Evolutionary conservation across 306 rosid species (phyloP).

Genomic region (Luffa aegyptiaca): DNA sequence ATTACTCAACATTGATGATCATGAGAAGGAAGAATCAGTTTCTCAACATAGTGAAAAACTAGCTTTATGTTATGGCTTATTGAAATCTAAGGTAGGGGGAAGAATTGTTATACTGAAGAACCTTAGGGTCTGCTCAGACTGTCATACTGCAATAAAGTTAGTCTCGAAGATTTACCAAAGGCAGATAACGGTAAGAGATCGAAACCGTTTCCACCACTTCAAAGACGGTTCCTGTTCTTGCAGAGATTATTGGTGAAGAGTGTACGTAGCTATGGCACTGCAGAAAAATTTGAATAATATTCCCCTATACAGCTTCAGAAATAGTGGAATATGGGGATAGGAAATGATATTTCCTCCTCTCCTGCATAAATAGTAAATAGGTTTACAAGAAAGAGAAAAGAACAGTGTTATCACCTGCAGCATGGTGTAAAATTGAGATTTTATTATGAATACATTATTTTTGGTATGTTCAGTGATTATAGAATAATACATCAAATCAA

Average conservation of each 20-base stretch:
- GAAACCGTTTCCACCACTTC: slow-evolving; percentile 18
- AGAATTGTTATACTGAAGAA: slow-evolving; percentile 15
- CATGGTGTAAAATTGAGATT: background rate
- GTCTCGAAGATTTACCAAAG: slow-evolving; percentile 13
- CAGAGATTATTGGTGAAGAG: slow-evolving; percentile 13
- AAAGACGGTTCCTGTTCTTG: slow-evolving; percentile 16
- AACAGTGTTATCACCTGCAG: background rate
- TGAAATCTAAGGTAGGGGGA: slow-evolving; percentile 4
- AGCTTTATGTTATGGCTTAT: slow-evolving; percentile 11
- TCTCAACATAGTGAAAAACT: slow-evolving; percentile 16
- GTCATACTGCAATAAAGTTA: slow-evolving; percentile 5
- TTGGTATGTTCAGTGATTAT: background rate
- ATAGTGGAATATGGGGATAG: background rate
- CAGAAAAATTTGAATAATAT: background rate
- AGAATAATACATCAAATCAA: background rate
- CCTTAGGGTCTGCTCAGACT: slow-evolving; percentile 16
- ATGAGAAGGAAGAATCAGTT: slow-evolving; percentile 15
- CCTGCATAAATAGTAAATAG: background rate
- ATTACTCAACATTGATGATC: slow-evolving; percentile 5
- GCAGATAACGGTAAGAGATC: slow-evolving; percentile 9
- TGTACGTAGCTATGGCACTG: background rate
- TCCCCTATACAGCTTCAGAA: background rate
- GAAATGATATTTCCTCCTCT: background rate
- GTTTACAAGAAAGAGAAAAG: background rate
- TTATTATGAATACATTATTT: background rate